Evolutionary conservation across 78 protist genomes (phyloP), one percentile per base, ranked within the genome.

Genomic region (Isochrysis galbana): DNA sequence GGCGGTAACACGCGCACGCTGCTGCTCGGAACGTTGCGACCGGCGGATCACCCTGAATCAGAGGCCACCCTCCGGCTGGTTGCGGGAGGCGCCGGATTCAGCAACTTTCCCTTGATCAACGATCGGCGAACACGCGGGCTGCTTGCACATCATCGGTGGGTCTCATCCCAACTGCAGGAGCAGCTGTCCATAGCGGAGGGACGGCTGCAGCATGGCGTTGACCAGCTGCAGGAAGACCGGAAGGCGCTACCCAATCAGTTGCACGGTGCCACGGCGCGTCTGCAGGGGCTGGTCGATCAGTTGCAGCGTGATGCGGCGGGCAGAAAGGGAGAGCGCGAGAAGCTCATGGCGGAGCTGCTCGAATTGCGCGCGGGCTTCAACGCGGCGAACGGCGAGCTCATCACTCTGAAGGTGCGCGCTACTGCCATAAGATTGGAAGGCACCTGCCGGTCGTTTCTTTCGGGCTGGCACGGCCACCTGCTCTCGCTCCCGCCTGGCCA

Each of bases 1-100:
- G 61, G 61, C 61, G 61, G 61, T 7, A 51, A 51, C 61, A 19
- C 29, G 29, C 7, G 14, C 29, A 51, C 61, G 61, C 5, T 29
- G 41, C 39, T 88, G 91, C 38, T 88, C 55, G 91, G 78, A 29
- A 88, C 91, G 17, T 10, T 88, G 84, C 44, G 32, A 38, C 83
- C 91, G 26, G 83, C 54, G 61, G 61, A 51, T 14, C 14, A 19
- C 14, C 29, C 61, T 14, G 61, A 51, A 14, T 51, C 61, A 19
- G 7, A 14, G 29, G 61, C 61, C 29, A 51, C 61, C 29, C 14
- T 51, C 29, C 61, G 14, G 61, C 61, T 51, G 61, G 61, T 51
- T 14, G 61, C 61, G 14, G 29, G 14, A 51, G 61, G 61, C 29
- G 61, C 61, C 29, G 61, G 61, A 7, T 51, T 51, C 14, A 14